Evolutionary conservation across 768 basidiomycete species (phyloP).

Genomic region (Baorangia bicolor): DNA sequence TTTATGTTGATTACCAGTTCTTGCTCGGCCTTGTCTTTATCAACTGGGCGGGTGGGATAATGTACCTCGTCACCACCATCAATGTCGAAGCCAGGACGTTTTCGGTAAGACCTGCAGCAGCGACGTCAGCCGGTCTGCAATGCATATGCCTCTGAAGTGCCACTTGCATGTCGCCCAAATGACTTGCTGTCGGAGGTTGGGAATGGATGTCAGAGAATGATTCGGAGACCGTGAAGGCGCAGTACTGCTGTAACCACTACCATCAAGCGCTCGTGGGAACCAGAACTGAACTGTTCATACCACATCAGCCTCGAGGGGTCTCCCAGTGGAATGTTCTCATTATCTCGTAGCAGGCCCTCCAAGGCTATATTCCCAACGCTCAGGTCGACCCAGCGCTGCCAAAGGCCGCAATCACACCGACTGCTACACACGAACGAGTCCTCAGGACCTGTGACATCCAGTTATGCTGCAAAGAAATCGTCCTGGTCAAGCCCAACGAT

Average conservation of each 20-base stretch:
- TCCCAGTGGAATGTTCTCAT: constrained; percentile 22
- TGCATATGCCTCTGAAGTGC: neutral
- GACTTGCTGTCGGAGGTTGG: constrained; percentile 1
- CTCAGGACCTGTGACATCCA: constrained; percentile 32
- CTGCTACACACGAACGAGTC: constrained; percentile 17
- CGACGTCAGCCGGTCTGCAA: constrained; percentile 8
- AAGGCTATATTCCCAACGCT: constrained; percentile 4
- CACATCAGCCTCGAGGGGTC: neutral
- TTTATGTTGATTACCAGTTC: constrained; percentile 96
- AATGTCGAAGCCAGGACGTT: constrained; percentile 55
- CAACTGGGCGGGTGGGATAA: constrained; percentile 95
- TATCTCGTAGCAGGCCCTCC: constrained; percentile 12
- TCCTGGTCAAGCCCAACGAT: constrained; percentile 69
- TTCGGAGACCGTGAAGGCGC: constrained; percentile 1
- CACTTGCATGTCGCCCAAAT: constrained; percentile 27
- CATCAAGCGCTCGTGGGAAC: constrained; percentile 22
- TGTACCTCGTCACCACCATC: constrained; percentile 77
- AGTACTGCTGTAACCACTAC: constrained; percentile 2
- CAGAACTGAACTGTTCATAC: neutral
- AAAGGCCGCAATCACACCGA: constrained; percentile 7
- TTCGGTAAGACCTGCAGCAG: constrained; percentile 32
- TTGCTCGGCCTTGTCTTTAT: constrained; percentile 96
- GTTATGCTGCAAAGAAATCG: constrained; percentile 58
- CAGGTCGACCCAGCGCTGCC: constrained; percentile 10
- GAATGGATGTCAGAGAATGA: constrained; percentile 1